Percentiles rank a stretch among this genome's conserved stretches.
Conservation (phyloP, 208 protist genomes). For the Trypanosoma theileri region DNA sequence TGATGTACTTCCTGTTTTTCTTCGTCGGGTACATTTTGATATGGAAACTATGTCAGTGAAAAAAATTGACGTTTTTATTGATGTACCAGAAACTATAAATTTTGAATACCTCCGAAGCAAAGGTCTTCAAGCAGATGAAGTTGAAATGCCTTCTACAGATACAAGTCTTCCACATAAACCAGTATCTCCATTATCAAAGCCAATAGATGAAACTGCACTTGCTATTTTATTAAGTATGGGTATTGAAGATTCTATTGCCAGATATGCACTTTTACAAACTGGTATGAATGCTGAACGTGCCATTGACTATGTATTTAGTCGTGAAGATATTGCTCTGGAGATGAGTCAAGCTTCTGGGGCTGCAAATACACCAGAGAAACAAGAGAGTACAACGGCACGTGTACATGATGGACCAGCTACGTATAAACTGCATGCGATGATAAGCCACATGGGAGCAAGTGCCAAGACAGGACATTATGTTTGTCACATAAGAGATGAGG, state of each 20-base stretch:
- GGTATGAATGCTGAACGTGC: slow-evolving; percentile 93
- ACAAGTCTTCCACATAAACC: slow-evolving; percentile 20
- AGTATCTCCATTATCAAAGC: neutral
- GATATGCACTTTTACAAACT: slow-evolving; percentile 84
- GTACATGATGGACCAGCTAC: slow-evolving; percentile 51
- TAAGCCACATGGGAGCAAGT: slow-evolving; percentile 91
- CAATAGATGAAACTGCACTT: slow-evolving; percentile 77
- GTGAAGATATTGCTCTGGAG: slow-evolving; percentile 77
- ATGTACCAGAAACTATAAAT: slow-evolving; percentile 69
- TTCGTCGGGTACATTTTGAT: slow-evolving; percentile 87
- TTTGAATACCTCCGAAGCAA: slow-evolving; percentile 53
- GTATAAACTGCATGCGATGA: slow-evolving; percentile 85
- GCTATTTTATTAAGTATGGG: slow-evolving; percentile 88
- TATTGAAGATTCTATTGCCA: slow-evolving; percentile 66
- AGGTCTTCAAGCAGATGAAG: slow-evolving; percentile 62
- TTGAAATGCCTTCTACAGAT: slow-evolving; percentile 46
- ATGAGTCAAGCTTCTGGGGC: slow-evolving; percentile 22
- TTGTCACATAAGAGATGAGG: slow-evolving; percentile 80
- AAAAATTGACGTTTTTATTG: slow-evolving; percentile 89
- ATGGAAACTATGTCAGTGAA: slow-evolving; percentile 59
- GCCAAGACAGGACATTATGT: slow-evolving; percentile 91
- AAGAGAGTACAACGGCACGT: neutral
- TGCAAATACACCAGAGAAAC: neutral
- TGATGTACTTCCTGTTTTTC: slow-evolving; percentile 72
- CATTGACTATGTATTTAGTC: slow-evolving; percentile 96